phyloP scores from a whole-genome alignment of 2,329 filamentous ascomycete genomes.

The Aspergillus eucalypticola region DNA sequence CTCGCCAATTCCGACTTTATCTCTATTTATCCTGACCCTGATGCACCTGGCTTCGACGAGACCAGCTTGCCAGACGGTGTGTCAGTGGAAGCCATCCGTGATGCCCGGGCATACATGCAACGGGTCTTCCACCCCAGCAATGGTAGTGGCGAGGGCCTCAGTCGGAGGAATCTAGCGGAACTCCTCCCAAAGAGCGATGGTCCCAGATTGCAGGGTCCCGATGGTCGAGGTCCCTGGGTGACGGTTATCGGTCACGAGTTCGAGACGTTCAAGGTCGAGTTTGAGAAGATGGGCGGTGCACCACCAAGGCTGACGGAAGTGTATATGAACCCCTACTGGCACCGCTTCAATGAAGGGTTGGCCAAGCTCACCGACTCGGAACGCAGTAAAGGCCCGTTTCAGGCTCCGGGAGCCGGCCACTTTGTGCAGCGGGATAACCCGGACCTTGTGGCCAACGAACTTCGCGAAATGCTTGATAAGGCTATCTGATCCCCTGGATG shows the following conservation, averaged over 20 bases:
- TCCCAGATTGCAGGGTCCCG: constrained; percentile 44
- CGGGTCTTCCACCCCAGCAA: constrained; percentile 52
- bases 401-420: constrained; percentile 54
- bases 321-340: constrained; percentile 58
- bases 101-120: constrained; percentile 35
- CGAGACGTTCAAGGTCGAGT: constrained; percentile 53
- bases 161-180: constrained; percentile 46
- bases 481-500: background rate
- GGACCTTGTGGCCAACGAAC: constrained; percentile 42
- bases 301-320: constrained; percentile 46
- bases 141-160: constrained; percentile 53
- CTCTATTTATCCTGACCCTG: constrained; percentile 57
- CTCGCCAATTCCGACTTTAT: constrained; percentile 60
- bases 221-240: constrained; percentile 41
- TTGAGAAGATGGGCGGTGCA: constrained; percentile 30
- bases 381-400: constrained; percentile 46
- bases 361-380: constrained; percentile 44
- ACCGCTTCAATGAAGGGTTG: constrained; percentile 55
- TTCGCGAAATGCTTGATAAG: constrained; percentile 23
- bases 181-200: constrained; percentile 48
- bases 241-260: constrained; percentile 57
- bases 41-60: constrained; percentile 48
- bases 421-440: constrained; percentile 60
- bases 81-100: constrained; percentile 34
- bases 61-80: constrained; percentile 44